Base-by-base conservation (phyloP, 2,329 filamentous ascomycete genomes). In the Penicillium sp. region DNA sequence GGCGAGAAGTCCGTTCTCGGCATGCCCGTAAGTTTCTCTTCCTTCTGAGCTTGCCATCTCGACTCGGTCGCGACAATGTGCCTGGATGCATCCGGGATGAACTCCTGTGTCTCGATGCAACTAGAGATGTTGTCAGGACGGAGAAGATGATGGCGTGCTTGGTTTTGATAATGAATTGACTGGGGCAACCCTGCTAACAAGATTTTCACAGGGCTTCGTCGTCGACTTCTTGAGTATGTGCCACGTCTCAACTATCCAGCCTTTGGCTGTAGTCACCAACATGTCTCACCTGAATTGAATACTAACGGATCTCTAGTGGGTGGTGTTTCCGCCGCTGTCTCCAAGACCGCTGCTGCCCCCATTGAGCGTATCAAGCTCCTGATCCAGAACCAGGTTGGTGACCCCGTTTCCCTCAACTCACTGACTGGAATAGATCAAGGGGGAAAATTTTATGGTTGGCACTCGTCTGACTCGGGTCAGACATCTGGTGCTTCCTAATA, bases 311-410 rank as follows among this genome's bases (percentile, higher is more conserved):
- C 63, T 66, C 70, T 66, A 95, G 89, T 98, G 93, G 93, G 93
- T 86, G 93, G 93, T 96, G 86, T 98, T 67, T 96, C 93, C 72
- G 93, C 93, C 77, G 93, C 93, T 77, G 90, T 98, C 86, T 98
- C 93, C 75, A 98, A 98, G 89, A 98, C 93, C 66, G 93, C 93
- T 72, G 93, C 93, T 74, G 93, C 93, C 79, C 93, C 93, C 78
- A 98, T 98, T 69, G 93, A 98, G 90, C 93, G 93, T 89, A 86
- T 98, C 80, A 98, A 98, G 90, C 93, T 98, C 73, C 88, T 98
- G 72, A 94, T 98, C 81, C 93, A 98, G 84, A 98, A 98, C 82
- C 93, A 98, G 87, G 90, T 95, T 84, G 63, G 89, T 80, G 45
- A 46, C 50, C 22, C 36, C 28, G 39, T 31, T 8, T 32, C 37